Percentiles rank a stretch among this genome's conserved stretches.
phyloP scores from a whole-genome alignment of 495 filamentous ascomycete species.

The Letharia lupina region DNA sequence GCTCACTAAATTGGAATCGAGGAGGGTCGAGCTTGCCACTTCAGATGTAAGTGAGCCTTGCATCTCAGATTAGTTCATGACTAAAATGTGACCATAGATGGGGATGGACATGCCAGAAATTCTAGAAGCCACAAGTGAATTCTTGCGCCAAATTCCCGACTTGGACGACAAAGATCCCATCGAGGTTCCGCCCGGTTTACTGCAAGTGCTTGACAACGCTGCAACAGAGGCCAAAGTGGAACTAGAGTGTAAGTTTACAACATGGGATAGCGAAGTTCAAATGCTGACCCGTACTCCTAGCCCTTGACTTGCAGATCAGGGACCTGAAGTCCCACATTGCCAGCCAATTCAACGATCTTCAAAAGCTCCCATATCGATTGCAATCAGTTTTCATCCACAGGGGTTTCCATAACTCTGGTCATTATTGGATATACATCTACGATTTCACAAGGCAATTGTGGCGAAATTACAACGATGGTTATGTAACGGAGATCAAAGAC shows the following conservation, averaged over 20 bases:
- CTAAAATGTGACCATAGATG: conserved; percentile 27
- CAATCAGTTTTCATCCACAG: conserved; percentile 90
- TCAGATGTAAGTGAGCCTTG: conserved; percentile 34
- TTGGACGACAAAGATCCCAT: conserved; percentile 29
- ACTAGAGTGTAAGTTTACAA: conserved; percentile 31
- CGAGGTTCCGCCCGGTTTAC: conserved; percentile 29
- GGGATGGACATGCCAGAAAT: conserved; percentile 25
- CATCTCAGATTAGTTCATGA: neutral
- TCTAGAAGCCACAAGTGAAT: conserved; percentile 25
- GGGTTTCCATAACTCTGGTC: conserved; percentile 61
- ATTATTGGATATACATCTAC: conserved; percentile 96
- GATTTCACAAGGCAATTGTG: conserved; percentile 75
- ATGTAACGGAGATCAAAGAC: conserved; percentile 60
- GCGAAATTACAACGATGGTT: conserved; percentile 89
- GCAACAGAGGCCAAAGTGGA: conserved; percentile 32
- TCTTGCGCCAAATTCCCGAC: conserved; percentile 25
- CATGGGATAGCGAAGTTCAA: neutral
- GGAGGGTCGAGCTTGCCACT: conserved; percentile 39
- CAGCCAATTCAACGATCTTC: conserved; percentile 53
- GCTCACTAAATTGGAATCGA: conserved; percentile 46
- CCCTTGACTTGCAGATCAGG: conserved; percentile 43
- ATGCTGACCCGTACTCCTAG: conserved; percentile 16
- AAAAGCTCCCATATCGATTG: conserved; percentile 64
- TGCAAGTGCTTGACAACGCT: conserved; percentile 31
- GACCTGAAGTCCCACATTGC: conserved; percentile 44